Evolutionary conservation across 2,329 filamentous ascomycete species (phyloP).

Genomic region (Alternaria triticina): DNA sequence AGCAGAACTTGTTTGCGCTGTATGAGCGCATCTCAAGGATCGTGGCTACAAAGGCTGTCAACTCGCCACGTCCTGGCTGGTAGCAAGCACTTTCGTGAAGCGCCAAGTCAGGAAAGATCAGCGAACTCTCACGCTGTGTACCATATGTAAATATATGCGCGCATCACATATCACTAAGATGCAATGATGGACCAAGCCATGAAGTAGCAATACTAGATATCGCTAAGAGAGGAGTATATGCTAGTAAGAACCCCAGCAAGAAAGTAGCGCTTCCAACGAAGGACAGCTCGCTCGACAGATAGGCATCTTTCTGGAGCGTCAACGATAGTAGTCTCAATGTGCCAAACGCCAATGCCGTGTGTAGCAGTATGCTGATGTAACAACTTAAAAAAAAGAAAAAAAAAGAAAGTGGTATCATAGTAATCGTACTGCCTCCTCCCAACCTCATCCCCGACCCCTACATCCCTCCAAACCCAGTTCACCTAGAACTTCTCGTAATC

Average conservation of each 20-base stretch:
- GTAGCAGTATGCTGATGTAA: constrained; percentile 11
- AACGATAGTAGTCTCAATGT: background rate
- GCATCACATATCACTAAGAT: constrained; percentile 7
- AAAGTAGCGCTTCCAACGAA: background rate
- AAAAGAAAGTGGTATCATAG: constrained; percentile 45
- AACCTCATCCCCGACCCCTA: background rate
- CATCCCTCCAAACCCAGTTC: background rate
- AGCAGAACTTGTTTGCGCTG: too few species aligned
- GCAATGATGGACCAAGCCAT: background rate
- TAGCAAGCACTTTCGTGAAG: background rate
- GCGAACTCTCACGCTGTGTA: constrained; percentile 10
- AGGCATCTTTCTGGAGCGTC: background rate
- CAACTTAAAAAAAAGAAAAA: constrained; percentile 9
- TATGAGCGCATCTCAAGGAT: too few species aligned
- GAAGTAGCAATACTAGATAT: constrained; percentile 1
- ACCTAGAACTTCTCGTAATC: constrained; percentile 38
- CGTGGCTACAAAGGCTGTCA: too few species aligned
- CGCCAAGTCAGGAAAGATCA: background rate
- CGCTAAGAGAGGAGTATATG: background rate
- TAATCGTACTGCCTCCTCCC: constrained; percentile 5
- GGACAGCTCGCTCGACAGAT: constrained; percentile 9
- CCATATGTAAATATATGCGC: constrained; percentile 23
- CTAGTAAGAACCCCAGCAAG: background rate
- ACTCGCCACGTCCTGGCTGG: background rate
- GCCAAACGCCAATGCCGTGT: constrained; percentile 10